A percentile compares a stretch with the other conserved stretches of the same genome.
These are phyloP conservation scores for Crithidia bombi DNA, from an alignment of 208 protist genomes.

Conservation along the genomic window DNA sequence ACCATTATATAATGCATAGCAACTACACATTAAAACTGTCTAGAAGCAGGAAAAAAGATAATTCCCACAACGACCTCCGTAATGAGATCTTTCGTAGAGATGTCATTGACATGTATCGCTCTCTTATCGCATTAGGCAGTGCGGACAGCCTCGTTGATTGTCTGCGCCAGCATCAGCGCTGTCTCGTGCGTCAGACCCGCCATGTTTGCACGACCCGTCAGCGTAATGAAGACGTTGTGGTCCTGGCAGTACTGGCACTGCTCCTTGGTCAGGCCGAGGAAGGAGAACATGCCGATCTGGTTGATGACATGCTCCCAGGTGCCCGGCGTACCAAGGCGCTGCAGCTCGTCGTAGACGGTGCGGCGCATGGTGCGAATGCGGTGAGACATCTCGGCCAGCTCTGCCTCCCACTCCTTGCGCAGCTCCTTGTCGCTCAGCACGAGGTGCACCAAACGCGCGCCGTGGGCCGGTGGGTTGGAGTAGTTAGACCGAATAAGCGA, in stretches of 20 bases:
- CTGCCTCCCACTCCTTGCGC: conserved; percentile 87
- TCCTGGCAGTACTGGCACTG: conserved; percentile 79
- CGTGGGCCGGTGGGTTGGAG: conserved; percentile 96
- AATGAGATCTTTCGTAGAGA: too few relatives aligned
- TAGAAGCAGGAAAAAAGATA: too few relatives aligned
- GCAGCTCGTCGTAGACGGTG: conserved; percentile 78
- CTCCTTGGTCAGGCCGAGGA: conserved; percentile 92
- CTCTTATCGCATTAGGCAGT: not conserved
- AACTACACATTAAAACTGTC: too few relatives aligned
- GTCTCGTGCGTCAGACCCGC: conserved; percentile 71
- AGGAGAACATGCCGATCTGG: conserved; percentile 99
- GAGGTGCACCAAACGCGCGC: conserved; percentile 92
- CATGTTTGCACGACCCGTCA: conserved; percentile 83
- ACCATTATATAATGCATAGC: too few relatives aligned
- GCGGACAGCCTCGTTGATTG: conserved; percentile 74
- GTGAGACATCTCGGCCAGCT: conserved; percentile 91
- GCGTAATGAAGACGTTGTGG: conserved; percentile 78
- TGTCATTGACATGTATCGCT: not conserved
- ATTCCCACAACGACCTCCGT: too few relatives aligned
- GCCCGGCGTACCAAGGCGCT: conserved; percentile 73
- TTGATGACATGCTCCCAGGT: conserved; percentile 95
- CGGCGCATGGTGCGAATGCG: conserved; percentile 88
- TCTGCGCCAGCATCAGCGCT: conserved; percentile 58
- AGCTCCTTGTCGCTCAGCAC: conserved; percentile 90
- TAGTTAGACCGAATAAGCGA: conserved; percentile 94